Percentiles rank a stretch among this genome's conserved stretches.
Evolutionary conservation across 192 early-diverging fungal species (phyloP).

Genomic region (Ambispora gerdemannii): DNA sequence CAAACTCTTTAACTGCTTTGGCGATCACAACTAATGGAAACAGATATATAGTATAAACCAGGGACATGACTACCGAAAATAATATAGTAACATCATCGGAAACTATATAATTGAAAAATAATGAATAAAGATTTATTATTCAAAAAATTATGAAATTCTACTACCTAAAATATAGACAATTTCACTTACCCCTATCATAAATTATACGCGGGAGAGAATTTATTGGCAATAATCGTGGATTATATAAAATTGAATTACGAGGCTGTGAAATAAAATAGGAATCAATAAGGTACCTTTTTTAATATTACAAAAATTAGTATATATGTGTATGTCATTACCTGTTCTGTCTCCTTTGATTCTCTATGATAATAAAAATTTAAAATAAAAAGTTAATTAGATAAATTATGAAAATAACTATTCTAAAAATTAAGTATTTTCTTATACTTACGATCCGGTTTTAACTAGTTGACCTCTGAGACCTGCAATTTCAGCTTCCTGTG

Average conservation of each 20-base stretch:
- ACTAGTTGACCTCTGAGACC: neutral
- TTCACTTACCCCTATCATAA: constrained; percentile 20
- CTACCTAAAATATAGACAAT: neutral
- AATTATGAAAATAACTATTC: neutral
- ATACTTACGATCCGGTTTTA: constrained; percentile 14
- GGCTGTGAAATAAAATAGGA: neutral
- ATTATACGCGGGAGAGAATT: constrained; percentile 27
- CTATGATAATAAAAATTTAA: no score
- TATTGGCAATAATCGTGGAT: constrained; percentile 18
- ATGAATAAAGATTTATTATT: neutral
- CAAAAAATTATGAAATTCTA: neutral
- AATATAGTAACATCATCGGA: constrained; percentile 25
- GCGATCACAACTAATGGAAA: constrained; percentile 23
- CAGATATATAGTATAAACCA: constrained; percentile 28
- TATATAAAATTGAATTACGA: constrained; percentile 7
- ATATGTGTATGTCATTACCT: no score
- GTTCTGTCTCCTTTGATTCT: no score
- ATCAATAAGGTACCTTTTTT: constrained; percentile 2
- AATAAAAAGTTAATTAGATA: constrained; percentile 4
- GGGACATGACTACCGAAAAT: constrained; percentile 15
- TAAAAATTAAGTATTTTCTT: constrained; percentile 2
- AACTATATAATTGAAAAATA: neutral
- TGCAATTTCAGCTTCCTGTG: constrained; percentile 17
- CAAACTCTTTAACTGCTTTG: constrained; percentile 4
- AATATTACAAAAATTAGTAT: no score